phyloP scores from a whole-genome alignment of 345 rosid genomes.

The Eucalyptus viminalis region DNA sequence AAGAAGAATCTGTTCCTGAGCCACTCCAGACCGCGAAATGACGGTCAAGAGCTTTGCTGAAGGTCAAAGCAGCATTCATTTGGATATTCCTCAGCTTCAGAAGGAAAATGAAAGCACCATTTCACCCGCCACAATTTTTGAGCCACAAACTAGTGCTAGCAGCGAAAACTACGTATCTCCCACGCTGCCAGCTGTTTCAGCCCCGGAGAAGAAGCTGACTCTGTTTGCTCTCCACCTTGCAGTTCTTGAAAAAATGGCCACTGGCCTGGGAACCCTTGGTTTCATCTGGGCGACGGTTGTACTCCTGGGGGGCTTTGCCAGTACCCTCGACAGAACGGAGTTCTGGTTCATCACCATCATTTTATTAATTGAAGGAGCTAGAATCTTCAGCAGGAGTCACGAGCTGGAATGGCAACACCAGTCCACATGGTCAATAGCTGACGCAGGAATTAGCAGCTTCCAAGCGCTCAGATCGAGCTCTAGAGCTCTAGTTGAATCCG shows the following conservation, averaged over 20 bases:
- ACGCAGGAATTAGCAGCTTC: conserved; percentile 27
- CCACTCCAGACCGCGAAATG: too few relatives aligned
- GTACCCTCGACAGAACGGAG: not conserved
- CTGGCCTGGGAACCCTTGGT: not conserved
- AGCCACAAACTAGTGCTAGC: not conserved
- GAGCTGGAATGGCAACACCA: not conserved
- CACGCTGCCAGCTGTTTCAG: not conserved
- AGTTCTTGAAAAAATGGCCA: not conserved
- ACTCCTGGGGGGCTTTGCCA: not conserved
- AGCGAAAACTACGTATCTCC: not conserved
- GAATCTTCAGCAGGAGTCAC: not conserved
- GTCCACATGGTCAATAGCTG: not conserved
- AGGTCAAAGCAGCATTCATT: too few relatives aligned
- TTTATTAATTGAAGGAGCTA: not conserved
- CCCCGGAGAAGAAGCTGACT: not conserved
- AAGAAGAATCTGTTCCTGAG: not conserved
- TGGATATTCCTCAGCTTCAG: too few relatives aligned
- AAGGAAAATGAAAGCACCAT: not conserved
- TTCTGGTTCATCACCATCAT: not conserved
- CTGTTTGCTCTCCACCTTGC: not conserved
- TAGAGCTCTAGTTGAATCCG: not conserved
- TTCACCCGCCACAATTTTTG: not conserved
- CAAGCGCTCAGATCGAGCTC: conserved; percentile 38
- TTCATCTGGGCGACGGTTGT: not conserved
- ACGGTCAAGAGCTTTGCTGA: too few relatives aligned